A percentile compares a stretch with the other conserved stretches of the same genome.
Evolutionary conservation across 23 red algal genomes (phyloP).

Genomic region (Agarophyton chilense): DNA sequence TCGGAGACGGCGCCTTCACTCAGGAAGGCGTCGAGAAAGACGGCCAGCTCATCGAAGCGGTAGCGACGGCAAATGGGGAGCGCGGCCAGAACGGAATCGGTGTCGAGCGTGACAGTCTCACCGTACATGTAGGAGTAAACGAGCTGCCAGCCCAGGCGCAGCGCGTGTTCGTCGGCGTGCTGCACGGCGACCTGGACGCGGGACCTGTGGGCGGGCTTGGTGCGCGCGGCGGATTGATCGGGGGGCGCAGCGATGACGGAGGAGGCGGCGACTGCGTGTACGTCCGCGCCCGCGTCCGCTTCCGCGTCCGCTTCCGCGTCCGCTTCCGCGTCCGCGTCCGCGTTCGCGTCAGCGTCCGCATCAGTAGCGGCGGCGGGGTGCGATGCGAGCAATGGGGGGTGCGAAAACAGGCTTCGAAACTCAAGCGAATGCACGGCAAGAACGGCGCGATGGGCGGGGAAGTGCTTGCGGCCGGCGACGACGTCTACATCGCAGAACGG

Average conservation of each 20-base stretch:
- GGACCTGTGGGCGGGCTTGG: neutral
- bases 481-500: constrained; percentile 57
- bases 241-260: too few relatives aligned
- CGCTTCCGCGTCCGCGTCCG: too few relatives aligned
- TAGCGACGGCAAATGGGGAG: constrained; percentile 54
- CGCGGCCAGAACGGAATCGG: constrained; percentile 47
- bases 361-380: neutral
- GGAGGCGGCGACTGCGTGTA: too few relatives aligned
- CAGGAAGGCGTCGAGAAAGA: constrained; percentile 18
- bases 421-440: constrained; percentile 64
- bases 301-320: too few relatives aligned
- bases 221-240: neutral
- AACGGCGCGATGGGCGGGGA: constrained; percentile 51
- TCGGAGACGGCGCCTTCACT: constrained; percentile 29
- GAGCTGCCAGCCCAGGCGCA: constrained; percentile 31
- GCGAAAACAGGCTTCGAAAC: constrained; percentile 27
- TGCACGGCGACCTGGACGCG: constrained; percentile 38
- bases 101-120: constrained; percentile 1
- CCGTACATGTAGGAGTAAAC: constrained; percentile 58
- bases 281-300: too few relatives aligned
- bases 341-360: neutral
- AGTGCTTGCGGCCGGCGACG: constrained; percentile 37
- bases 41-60: constrained; percentile 27
- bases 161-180: neutral
- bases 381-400: neutral